phyloP scores from a whole-genome alignment of 2,329 filamentous ascomycete genomes.

The Cladosporium phlei region DNA sequence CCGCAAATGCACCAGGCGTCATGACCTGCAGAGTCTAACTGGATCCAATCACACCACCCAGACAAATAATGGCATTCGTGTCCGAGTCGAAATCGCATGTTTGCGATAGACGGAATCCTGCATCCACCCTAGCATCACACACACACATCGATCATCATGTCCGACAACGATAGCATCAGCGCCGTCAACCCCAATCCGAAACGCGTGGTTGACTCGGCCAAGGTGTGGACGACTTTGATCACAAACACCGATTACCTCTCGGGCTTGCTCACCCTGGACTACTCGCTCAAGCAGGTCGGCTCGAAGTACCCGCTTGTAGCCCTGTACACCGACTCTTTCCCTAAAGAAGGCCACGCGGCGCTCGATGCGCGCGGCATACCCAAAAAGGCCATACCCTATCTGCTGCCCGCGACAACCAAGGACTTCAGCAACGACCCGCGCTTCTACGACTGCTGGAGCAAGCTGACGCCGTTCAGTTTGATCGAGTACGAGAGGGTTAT shows the following conservation, averaged over 20 bases:
- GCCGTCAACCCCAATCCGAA: constrained; percentile 22
- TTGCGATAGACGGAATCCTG: too few species aligned
- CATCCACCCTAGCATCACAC: too few species aligned
- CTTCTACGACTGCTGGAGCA: constrained; percentile 89
- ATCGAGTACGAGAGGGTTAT: constrained; percentile 74
- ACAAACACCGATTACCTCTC: constrained; percentile 79
- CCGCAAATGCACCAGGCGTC: too few species aligned
- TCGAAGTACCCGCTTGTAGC: constrained; percentile 75
- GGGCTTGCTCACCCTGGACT: constrained; percentile 75
- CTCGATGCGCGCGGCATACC: constrained; percentile 66
- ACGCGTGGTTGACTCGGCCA: constrained; percentile 30
- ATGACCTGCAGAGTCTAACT: too few species aligned
- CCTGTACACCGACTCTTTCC: constrained; percentile 76
- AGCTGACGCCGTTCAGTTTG: constrained; percentile 73
- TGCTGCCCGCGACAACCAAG: constrained; percentile 60
- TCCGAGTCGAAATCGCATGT: too few species aligned
- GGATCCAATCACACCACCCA: too few species aligned
- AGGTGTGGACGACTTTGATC: constrained; percentile 84
- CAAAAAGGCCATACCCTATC: constrained; percentile 64
- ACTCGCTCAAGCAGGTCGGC: constrained; percentile 62
- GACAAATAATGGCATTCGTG: too few species aligned
- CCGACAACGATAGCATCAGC: constrained; percentile 22
- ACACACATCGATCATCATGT: too few species aligned
- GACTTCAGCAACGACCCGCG: constrained; percentile 73
- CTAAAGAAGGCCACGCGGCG: constrained; percentile 61